Evolutionary conservation across 73 alveolate genomes (phyloP).

Genomic region (Paramecium pentaurelia): DNA sequence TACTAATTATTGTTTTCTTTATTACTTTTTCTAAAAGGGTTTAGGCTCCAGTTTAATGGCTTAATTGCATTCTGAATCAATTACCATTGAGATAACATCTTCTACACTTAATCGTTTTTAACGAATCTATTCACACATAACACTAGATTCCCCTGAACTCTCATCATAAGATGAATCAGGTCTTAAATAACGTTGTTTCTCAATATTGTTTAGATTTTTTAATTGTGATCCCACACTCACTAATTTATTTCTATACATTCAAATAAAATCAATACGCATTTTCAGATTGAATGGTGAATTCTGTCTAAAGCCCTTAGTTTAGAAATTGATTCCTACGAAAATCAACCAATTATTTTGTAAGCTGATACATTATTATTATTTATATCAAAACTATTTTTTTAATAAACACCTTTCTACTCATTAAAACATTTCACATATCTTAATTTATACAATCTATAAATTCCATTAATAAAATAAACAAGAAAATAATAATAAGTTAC

Average conservation of each 20-base stretch:
- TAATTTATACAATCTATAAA: background rate
- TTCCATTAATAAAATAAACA: background rate
- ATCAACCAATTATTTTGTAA: constrained; percentile 31
- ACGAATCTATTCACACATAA: constrained; percentile 14
- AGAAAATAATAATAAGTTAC: background rate
- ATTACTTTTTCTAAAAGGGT: constrained; percentile 19
- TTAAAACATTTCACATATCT: background rate
- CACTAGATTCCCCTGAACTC: constrained; percentile 42
- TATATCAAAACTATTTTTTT: background rate
- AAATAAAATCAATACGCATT: background rate
- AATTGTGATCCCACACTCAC: constrained; percentile 1
- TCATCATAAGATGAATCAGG: background rate
- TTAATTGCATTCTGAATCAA: background rate
- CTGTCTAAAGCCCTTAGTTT: constrained; percentile 10
- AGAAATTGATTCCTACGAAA: constrained; percentile 25
- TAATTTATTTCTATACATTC: background rate
- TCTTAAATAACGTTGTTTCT: background rate
- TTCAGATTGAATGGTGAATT: constrained; percentile 39
- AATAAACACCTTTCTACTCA: background rate
- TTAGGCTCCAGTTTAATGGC: background rate
- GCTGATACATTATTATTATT: background rate
- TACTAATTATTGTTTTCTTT: background rate
- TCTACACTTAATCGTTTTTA: background rate
- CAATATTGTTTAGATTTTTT: constrained; percentile 11
- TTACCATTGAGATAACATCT: background rate